Base-by-base conservation (phyloP, 371 early-diverging fungal genomes). In the Mortierella sp. region DNA sequence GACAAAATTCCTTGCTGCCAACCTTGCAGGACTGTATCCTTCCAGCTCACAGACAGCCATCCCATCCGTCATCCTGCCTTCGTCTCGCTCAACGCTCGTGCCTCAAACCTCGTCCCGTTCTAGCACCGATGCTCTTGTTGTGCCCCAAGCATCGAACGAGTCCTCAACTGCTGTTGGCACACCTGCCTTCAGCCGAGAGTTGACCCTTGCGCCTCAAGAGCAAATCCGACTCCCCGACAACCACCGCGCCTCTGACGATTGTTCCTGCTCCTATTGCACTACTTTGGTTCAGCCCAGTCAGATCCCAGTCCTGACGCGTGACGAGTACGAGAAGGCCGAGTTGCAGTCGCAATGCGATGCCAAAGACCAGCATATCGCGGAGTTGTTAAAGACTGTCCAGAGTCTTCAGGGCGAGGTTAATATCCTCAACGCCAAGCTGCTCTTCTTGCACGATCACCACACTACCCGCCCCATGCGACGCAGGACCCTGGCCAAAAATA, bases 401-500 rank as follows among this genome's bases (percentile, higher is more conserved):
- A 65, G 70, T 32, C 77, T 85, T 18, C 82, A 85, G 49, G 74
- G 79, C 3, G 79, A 84, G 48, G 79, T 84, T 41, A 84, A 84
- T 18, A 44, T 84, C 54, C 58, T 84, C 54, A 84, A 84, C n/a
- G 85, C 85, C 27, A 84, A 84, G 43, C 21, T 84, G 1, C 71
- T 81, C 12, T 84, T 84, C 58, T 35, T 84, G 74, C 85, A 84
- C 27, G 85, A 84, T 49, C 85, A 84, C 32, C 85, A 84, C 55
- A 84, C 85, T 1, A 84, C 85, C 7, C 75, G 85, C 21, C 85
- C 85, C 12, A 84, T 84, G 85, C 71, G 79, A 16, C 78, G 85
- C 3, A 81, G 85, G 24, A 72, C 76, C 4, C 38, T 84, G 41
- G 78, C 72, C 27, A 76, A 79, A 7, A 70, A 76, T 43, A 81